A percentile compares a stretch with the other conserved stretches of the same genome.
phyloP scores from a whole-genome alignment of 2,329 filamentous ascomycete genomes.

The Aspergillus sp. region DNA sequence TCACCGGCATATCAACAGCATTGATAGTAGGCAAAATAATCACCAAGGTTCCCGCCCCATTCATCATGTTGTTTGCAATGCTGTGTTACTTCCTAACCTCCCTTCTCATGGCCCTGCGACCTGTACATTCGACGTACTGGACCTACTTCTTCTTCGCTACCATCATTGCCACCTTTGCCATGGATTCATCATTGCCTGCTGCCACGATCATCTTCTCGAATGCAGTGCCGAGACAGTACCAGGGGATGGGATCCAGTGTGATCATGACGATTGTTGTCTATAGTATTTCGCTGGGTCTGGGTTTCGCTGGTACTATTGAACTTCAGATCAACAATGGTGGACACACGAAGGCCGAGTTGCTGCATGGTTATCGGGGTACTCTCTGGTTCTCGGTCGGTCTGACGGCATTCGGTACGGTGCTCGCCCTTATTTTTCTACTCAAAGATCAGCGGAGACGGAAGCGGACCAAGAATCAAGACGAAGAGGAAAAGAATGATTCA shows the following conservation, averaged over 20 bases:
- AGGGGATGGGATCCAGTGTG: constrained; percentile 58
- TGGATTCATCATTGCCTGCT: constrained; percentile 69
- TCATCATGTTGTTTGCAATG: constrained; percentile 20
- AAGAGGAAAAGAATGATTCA: too few relatives aligned
- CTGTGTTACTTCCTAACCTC: constrained; percentile 8
- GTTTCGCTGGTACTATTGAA: constrained; percentile 68
- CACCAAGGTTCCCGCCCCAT: constrained; percentile 13
- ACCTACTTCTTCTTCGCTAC: too few relatives aligned
- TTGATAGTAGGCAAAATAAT: constrained; percentile 18
- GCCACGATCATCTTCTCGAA: constrained; percentile 64
- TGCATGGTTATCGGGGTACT: constrained; percentile 46
- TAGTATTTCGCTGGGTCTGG: constrained; percentile 66
- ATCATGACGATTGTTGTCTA: constrained; percentile 70
- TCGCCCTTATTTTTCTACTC: neutral
- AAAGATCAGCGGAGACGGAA: too few relatives aligned
- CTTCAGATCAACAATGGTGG: constrained; percentile 46
- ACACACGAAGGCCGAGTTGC: constrained; percentile 20
- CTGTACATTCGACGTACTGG: neutral
- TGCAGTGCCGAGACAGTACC: constrained; percentile 48
- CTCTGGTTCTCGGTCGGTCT: constrained; percentile 44
- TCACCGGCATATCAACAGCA: constrained; percentile 16
- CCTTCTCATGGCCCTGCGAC: constrained; percentile 14
- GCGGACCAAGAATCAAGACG: too few relatives aligned
- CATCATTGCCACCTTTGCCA: constrained; percentile 31
- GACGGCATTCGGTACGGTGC: constrained; percentile 14